phyloP scores from a whole-genome alignment of 257 asterid species.

The Lavandula angustifolia region DNA sequence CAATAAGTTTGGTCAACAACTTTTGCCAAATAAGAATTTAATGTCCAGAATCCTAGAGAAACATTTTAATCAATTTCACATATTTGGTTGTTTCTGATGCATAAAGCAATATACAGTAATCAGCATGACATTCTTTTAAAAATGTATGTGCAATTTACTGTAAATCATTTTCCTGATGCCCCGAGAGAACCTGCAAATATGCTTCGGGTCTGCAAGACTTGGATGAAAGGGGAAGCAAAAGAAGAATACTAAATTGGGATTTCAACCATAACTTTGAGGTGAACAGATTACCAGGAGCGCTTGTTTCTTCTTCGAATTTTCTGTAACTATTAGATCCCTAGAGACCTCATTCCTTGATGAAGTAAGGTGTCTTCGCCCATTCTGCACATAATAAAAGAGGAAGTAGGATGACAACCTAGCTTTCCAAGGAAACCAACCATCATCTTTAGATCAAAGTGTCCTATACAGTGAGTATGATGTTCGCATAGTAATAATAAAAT shows the following conservation, averaged over 20 bases:
- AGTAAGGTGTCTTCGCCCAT: slow-evolving; percentile 91
- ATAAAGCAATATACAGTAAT: background rate
- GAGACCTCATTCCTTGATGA: slow-evolving; percentile 97
- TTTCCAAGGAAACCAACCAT: slow-evolving; percentile 25
- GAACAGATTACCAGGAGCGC: slow-evolving; percentile 73
- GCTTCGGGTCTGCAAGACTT: slow-evolving; percentile 6
- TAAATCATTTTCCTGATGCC: slow-evolving; percentile 23
- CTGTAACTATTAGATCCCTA: slow-evolving; percentile 88
- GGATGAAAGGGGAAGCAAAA: slow-evolving; percentile 13
- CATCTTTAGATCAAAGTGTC: slow-evolving; percentile 19
- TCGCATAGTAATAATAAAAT: slow-evolving; percentile 3
- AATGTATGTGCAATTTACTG: slow-evolving; percentile 19
- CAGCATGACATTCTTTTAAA: slow-evolving; percentile 3
- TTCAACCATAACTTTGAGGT: slow-evolving; percentile 33
- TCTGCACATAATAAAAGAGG: slow-evolving; percentile 56
- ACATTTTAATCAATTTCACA: slow-evolving; percentile 2
- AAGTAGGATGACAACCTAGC: slow-evolving; percentile 26
- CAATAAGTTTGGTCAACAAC: slow-evolving; percentile 16
- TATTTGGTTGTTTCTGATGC: slow-evolving; percentile 19
- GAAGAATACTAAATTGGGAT: slow-evolving; percentile 25
- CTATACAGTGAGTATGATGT: slow-evolving; percentile 20
- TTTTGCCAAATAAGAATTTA: slow-evolving; percentile 2
- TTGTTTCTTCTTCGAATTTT: slow-evolving; percentile 84
- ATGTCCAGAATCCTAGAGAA: slow-evolving; percentile 7
- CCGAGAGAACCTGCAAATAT: slow-evolving; percentile 22